Base-by-base conservation (phyloP, 176 grass and related monocot species). In the Eragrostis nindensis region DNA sequence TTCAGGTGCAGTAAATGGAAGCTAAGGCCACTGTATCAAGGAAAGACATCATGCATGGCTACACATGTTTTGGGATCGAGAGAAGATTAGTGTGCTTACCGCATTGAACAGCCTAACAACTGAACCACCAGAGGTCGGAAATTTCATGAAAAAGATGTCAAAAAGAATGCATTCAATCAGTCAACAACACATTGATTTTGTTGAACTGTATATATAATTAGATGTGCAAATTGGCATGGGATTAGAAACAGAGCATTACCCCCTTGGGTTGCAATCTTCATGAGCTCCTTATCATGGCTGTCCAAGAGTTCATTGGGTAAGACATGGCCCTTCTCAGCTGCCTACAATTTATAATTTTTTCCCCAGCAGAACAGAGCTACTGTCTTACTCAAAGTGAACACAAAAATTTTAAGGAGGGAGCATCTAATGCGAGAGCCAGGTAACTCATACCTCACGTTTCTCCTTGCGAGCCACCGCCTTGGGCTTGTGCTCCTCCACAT, bases 41-140 rank as follows among this genome's bases (percentile, higher is more conserved):
- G 29, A 55, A 46, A 71, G 29, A 16, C 24, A 53, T 3, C 11
- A 15, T 22, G 12, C 57, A 78, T 22, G n/a, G 16, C 17, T 44
- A 46, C 22, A 70, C 39, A 17, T 12, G 43, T 13, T 14, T 62
- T 17, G 9, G 0, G 9, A 68, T 62, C 8, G 16, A 74, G 62
- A 40, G 46, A 63, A 68, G 46, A 10, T n/a, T 62, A 49, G 22
- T 81, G 47, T 17, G 19, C 78, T 88, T 88, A 98, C 96, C 70
- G 89, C 92, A 88, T 98, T 98, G 82, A 95, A 98, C 76, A 98
- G 75, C 79, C 91, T 94, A 66, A 95, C 92, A 62, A 98, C 92
- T 98, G 82, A 82, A 55, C 26, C 11, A 8, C 49, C 88, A 48
- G 49, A 83, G 71, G 26, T 39, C 73, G 36, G 55, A 80, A 19